These are phyloP conservation scores for Leptomonas seymouri DNA, from an alignment of 208 protist species.

Conservation along the genomic window DNA sequence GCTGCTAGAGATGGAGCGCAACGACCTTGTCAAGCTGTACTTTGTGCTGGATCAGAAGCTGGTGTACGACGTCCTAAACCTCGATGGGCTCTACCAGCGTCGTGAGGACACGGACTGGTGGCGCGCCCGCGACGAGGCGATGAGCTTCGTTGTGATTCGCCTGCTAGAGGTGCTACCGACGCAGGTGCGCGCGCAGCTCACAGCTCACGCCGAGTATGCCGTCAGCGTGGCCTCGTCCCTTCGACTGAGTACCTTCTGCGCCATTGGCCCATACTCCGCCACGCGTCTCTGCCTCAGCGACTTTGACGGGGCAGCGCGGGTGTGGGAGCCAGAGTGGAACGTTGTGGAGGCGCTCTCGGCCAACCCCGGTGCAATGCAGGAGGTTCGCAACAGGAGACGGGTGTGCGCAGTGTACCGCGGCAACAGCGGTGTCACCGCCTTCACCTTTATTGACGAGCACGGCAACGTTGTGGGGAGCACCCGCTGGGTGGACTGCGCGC, in stretches of 20 bases:
- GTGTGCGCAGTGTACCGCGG: conserved; percentile 81
- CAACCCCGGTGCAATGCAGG: background rate
- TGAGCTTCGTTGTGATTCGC: conserved; percentile 59
- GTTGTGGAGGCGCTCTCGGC: conserved; percentile 75
- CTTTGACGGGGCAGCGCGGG: conserved; percentile 49
- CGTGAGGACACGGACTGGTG: conserved; percentile 64
- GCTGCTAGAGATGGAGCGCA: conserved; percentile 70
- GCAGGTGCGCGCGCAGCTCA: conserved; percentile 69
- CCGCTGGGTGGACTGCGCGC: conserved; percentile 73
- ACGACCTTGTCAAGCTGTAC: conserved; percentile 60
- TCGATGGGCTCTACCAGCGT: conserved; percentile 56
- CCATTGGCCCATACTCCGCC: conserved; percentile 65
- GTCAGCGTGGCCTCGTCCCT: conserved; percentile 44
- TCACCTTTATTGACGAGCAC: conserved; percentile 79
- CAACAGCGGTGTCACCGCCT: conserved; percentile 66
- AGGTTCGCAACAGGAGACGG: conserved; percentile 34
- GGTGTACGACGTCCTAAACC: conserved; percentile 66
- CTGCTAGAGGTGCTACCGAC: conserved; percentile 62
- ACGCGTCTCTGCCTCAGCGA: conserved; percentile 61
- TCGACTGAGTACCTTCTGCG: conserved; percentile 62
- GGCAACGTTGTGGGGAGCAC: conserved; percentile 66
- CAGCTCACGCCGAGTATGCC: conserved; percentile 48
- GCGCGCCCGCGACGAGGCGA: conserved; percentile 53
- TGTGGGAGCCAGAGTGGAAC: conserved; percentile 87
- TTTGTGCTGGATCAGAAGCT: conserved; percentile 78